phyloP scores from a whole-genome alignment of 2,329 filamentous ascomycete species.

The Aspergillus ibericus region DNA sequence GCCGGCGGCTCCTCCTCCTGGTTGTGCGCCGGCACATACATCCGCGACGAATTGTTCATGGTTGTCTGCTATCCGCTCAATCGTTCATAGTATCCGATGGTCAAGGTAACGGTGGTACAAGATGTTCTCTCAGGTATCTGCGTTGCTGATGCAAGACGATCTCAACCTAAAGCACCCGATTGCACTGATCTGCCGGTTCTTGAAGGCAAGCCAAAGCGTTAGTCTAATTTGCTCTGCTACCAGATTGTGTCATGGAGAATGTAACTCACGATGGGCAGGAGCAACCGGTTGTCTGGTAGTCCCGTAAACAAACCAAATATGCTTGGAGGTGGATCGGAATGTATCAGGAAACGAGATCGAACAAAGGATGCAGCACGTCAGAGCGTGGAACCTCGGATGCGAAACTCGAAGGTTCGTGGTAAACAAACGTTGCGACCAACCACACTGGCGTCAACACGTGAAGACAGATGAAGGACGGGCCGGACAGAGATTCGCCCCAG shows the following conservation, averaged over 20 bases:
- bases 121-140: not conserved
- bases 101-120: not conserved
- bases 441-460: not conserved
- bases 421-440: constrained; percentile 12
- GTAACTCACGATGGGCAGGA: not conserved
- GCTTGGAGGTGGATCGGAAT: not conserved
- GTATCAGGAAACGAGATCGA: not conserved
- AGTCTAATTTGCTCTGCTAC: not conserved
- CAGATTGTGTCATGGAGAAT: not conserved
- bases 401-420: not conserved
- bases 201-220: not conserved
- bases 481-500: not conserved
- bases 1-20: constrained; percentile 48
- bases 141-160: not conserved
- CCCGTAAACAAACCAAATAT: constrained; percentile 1
- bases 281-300: not conserved
- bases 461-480: not conserved
- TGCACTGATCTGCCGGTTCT: not conserved
- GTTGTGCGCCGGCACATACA: constrained; percentile 33
- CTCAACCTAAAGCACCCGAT: not conserved
- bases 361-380: not conserved
- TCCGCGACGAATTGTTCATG: constrained; percentile 24
- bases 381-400: not conserved
- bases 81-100: constrained; percentile 10
- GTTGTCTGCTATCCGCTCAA: constrained; percentile 3